Evolutionary conservation across 768 basidiomycete genomes (phyloP).

Genomic region (Porphyrellus cyaneotinctus): DNA sequence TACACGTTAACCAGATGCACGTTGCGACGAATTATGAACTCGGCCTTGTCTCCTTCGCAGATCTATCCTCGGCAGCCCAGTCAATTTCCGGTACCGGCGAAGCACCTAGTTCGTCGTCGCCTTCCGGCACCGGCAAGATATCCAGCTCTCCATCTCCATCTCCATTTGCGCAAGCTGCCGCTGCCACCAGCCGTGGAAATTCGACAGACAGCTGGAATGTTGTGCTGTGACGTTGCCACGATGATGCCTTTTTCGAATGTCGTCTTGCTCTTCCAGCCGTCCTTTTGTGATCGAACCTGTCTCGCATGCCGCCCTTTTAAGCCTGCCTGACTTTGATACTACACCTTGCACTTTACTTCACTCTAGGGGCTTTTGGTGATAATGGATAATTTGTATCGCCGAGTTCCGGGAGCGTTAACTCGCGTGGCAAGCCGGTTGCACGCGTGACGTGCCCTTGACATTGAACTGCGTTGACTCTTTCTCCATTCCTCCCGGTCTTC

Average conservation of each 20-base stretch:
- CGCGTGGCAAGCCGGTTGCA: not conserved
- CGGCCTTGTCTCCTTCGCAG: conserved; percentile 13
- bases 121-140: not conserved
- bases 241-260: not conserved
- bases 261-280: not conserved
- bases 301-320: not conserved
- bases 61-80: conserved; percentile 17
- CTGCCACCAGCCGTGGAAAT: conserved; percentile 1
- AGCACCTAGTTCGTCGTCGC: not conserved
- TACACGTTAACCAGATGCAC: conserved; percentile 49
- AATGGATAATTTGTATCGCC: not conserved
- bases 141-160: not conserved
- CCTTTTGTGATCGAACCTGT: not conserved
- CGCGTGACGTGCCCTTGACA: not conserved
- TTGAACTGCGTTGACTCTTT: not conserved
- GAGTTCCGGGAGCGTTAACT: not conserved
- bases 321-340: not conserved
- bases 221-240: not conserved
- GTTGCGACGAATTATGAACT: conserved; percentile 50
- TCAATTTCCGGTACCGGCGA: conserved; percentile 4
- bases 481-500: conserved; percentile 1
- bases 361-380: too few relatives aligned
- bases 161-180: not conserved
- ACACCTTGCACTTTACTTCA: not conserved
- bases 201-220: conserved; percentile 1